Evolutionary conservation across 371 early-diverging fungal species (phyloP).

Genomic region (Rhizopus stolonifer): DNA sequence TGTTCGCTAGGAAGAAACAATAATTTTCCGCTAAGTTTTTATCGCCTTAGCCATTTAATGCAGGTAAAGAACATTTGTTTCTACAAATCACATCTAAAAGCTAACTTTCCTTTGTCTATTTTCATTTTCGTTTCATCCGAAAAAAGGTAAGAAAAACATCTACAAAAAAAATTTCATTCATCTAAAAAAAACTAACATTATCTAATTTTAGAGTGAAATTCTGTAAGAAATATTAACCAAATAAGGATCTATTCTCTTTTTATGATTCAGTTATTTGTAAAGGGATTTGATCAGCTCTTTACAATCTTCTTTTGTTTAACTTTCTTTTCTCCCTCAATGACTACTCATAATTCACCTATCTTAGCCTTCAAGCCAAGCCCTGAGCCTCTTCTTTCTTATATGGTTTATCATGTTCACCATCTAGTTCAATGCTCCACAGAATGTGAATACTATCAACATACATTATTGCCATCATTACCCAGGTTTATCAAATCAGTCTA

Average conservation of each 20-base stretch:
- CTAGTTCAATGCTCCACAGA: conserved; percentile 37
- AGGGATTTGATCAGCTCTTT: background rate
- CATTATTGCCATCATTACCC: conserved; percentile 31
- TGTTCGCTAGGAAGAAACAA: too few species aligned
- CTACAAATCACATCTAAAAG: too few species aligned
- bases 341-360: conserved; percentile 9
- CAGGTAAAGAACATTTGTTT: too few species aligned
- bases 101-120: too few species aligned
- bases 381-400: conserved; percentile 37
- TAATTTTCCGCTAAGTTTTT: too few species aligned
- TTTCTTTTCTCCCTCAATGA: conserved; percentile 2
- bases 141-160: too few species aligned
- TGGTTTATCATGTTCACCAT: conserved; percentile 28
- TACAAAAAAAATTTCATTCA: too few species aligned
- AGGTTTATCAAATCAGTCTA: conserved; percentile 41
- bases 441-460: conserved; percentile 32
- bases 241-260: background rate
- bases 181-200: too few species aligned
- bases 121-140: too few species aligned
- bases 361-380: conserved; percentile 27
- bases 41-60: too few species aligned
- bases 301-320: background rate
- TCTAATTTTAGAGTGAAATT: too few species aligned
- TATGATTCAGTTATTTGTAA: background rate
- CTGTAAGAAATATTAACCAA: background rate